Evolutionary conservation across 164 flowering plant genomes (phyloP).

Genomic region (Liriodendron chinense): DNA sequence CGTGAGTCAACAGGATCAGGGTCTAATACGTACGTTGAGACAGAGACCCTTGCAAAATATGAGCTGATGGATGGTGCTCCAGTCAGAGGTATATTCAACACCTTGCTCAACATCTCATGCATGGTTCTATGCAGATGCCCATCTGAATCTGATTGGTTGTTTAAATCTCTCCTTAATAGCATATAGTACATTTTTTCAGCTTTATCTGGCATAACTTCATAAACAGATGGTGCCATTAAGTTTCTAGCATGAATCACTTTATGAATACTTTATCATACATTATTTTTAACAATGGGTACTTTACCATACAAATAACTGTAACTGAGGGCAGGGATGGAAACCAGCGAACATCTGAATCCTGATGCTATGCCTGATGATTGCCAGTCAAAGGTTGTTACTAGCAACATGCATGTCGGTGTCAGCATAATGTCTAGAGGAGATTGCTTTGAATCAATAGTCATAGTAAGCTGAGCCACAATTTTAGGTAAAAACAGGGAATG

Average conservation of each 20-base stretch:
- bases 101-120: background rate
- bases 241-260: background rate
- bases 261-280: background rate
- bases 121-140: too few relatives aligned
- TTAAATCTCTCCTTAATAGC: background rate
- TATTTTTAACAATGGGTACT: too few relatives aligned
- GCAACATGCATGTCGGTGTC: too few relatives aligned
- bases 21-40: conserved; percentile 91
- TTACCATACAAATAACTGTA: too few relatives aligned
- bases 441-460: too few relatives aligned
- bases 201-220: background rate
- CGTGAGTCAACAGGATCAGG: conserved; percentile 97
- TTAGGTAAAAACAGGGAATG: too few relatives aligned
- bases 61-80: conserved; percentile 99
- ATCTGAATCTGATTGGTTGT: background rate
- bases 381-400: too few relatives aligned
- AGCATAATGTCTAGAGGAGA: too few relatives aligned
- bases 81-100: conserved; percentile 65
- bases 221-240: background rate
- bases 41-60: conserved; percentile 89
- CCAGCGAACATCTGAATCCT: too few relatives aligned
- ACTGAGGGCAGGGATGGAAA: too few relatives aligned
- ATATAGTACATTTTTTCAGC: background rate
- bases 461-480: too few relatives aligned
- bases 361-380: too few relatives aligned